Conservation (phyloP, 1,284 basidiomycete species). For the Apiotrichum siamense region DNA sequence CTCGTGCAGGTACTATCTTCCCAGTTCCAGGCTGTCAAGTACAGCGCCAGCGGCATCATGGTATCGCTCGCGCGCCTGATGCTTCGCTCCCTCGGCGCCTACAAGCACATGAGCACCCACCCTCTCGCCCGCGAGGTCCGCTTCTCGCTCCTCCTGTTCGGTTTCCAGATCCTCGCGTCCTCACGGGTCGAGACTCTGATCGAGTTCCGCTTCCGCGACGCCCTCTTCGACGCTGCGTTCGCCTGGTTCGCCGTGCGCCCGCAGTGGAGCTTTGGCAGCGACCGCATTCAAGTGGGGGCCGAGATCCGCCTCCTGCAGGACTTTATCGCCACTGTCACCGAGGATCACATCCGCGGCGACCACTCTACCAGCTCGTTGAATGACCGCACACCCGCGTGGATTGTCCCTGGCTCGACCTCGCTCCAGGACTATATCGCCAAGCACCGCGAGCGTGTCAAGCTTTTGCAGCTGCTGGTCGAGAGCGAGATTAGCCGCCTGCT, state of each 20-base stretch:
- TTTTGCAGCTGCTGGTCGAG: conserved; percentile 76
- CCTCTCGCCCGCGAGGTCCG: conserved; percentile 82
- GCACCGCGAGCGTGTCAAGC: conserved; percentile 61
- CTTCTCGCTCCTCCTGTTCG: conserved; percentile 84
- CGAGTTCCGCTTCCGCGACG: conserved; percentile 70
- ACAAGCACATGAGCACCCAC: conserved; percentile 75
- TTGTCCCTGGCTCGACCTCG: conserved; percentile 32
- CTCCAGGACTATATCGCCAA: conserved; percentile 56
- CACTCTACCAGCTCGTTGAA: conserved; percentile 65
- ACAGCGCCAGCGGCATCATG: conserved; percentile 78
- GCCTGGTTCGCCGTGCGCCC: conserved; percentile 88
- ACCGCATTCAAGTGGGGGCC: conserved; percentile 78
- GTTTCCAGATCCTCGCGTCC: conserved; percentile 84
- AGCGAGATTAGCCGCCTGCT: conserved; percentile 79
- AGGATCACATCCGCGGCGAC: conserved; percentile 63
- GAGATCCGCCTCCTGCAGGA: conserved; percentile 84
- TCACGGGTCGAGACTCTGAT: conserved; percentile 78
- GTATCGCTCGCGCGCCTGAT: conserved; percentile 76
- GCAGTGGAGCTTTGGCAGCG: conserved; percentile 94
- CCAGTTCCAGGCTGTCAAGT: conserved; percentile 86
- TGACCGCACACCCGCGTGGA: conserved; percentile 50
- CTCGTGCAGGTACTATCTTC: conserved; percentile 87
- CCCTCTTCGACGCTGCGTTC: conserved; percentile 72
- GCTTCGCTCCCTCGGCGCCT: conserved; percentile 65
- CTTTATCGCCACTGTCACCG: conserved; percentile 68